Evolutionary conservation across 208 protist species (phyloP).

Genomic region (Trypanosoma caninum): DNA sequence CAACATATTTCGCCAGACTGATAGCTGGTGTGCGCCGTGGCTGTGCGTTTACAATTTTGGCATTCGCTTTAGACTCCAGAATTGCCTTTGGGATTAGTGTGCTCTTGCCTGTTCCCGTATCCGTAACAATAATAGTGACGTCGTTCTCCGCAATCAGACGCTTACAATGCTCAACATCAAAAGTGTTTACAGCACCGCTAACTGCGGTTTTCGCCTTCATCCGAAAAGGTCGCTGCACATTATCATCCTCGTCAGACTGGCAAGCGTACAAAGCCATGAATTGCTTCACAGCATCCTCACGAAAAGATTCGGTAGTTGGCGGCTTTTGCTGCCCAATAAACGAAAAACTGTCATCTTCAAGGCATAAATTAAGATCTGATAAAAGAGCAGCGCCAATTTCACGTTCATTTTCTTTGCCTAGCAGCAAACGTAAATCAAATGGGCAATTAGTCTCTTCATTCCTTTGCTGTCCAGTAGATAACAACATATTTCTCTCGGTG

Average conservation of each 20-base stretch:
- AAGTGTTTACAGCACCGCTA: slow-evolving; percentile 42
- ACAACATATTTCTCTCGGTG: too few species aligned
- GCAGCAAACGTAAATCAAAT: too few species aligned
- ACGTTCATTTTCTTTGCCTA: too few species aligned
- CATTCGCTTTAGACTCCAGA: slow-evolving; percentile 33
- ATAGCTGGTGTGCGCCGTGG: slow-evolving; percentile 79
- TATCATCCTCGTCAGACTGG: slow-evolving; percentile 39
- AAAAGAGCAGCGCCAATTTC: too few species aligned
- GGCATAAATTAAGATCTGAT: too few species aligned
- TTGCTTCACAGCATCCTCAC: too few species aligned
- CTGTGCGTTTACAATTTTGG: slow-evolving; percentile 61
- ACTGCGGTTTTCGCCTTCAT: slow-evolving; percentile 26
- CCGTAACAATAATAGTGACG: slow-evolving; percentile 83
- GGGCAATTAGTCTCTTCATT: too few species aligned
- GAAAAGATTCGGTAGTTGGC: too few species aligned
- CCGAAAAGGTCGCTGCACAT: slow-evolving; percentile 34
- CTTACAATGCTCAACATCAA: slow-evolving; percentile 53
- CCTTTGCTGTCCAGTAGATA: too few species aligned
- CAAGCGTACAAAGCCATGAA: too few species aligned
- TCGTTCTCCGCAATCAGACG: slow-evolving; percentile 69
- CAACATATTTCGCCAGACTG: slow-evolving; percentile 71
- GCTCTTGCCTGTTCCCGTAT: slow-evolving; percentile 89
- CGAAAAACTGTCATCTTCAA: too few species aligned
- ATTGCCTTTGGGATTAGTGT: slow-evolving; percentile 79
- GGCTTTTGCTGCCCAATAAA: too few species aligned